Base-by-base conservation (phyloP, 1,139 yeast genomes). In the Saccharomyces pastorianus region DNA sequence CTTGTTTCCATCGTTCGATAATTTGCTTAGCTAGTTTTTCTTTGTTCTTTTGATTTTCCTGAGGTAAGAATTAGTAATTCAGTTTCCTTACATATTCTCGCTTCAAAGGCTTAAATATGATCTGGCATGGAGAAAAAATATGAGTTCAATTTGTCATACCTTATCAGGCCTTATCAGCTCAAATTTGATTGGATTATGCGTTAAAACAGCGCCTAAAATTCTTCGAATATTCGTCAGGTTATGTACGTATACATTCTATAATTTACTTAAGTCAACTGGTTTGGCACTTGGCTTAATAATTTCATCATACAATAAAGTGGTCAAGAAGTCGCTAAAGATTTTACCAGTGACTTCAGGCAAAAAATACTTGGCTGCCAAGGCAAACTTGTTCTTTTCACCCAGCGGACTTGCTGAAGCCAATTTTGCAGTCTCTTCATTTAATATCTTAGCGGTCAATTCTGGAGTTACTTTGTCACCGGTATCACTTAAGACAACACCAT, bases 291-390 rank as follows among this genome's bases (percentile, higher is more conserved):
- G 59, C 2, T 80, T 83, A 55, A 85, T 79, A 58, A 86, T 80
- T 56, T 84, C 85, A 62, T 84, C 88, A 70, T 85, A 85, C 64
- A 84, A 73, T 64, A 83, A 73, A 46, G 84, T 82, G 50, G 95
- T 86, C 64, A 86, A 80, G 71, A 86, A 86, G 67, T 85, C 91
- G 55, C 87, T 81, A 71, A 84, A 83, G 64, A 81, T 83, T 62
- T 79, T 78, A 57, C 87, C 88, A 63, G 83, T 82, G 62, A 83
- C 81, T 59, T 88, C 93, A 57, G 79, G 82, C 73, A 80, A 76
- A 68, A 85, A 82, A 56, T 77, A 76, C 42, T 76, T 68, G 55
- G 82, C 81, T 58, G 83, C 80, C 64, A 77, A 64, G 62, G 76
- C 74, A 68, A 74, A 83, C 68, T 82, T 78, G 72, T 85, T 84